Evolutionary conservation across 1,139 yeast species (phyloP), one percentile per base, ranked within the genome.

Genomic region (Lodderomyces parapsilosis): DNA sequence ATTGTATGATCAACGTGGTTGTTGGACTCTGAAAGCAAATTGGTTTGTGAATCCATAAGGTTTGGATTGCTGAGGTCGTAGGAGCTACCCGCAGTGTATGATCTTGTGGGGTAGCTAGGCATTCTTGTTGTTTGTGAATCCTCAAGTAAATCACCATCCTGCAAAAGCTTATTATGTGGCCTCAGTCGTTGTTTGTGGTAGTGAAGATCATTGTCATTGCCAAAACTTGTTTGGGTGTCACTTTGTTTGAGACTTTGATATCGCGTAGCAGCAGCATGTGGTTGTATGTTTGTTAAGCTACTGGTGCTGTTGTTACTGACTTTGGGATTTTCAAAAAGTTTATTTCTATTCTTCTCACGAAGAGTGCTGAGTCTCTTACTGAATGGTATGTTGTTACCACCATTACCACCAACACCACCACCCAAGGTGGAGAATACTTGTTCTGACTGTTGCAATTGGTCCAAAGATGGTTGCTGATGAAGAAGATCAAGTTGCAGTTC

Each of bases 371-470:
- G 23, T 25, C 47, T 39, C 22, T 27, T 38, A 18, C 38, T 36
- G 9, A 33, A 22, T 4, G 24, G 22, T 2, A 19, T 4, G 27
- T 25, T 39, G 19, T 41, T 36, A 9, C 34, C 36, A n/a, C n/a
- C n/a, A n/a, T n/a, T n/a, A n/a, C n/a, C n/a, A n/a, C n/a, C n/a
- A n/a, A n/a, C n/a, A n/a, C n/a, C n/a, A n/a, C n/a, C n/a, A 6
- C 41, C 33, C 27, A 41, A 41, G 8, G 49, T 43, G 3, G 47
- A 44, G 22, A 42, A 42, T 4, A 42, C 15, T 18, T 38, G 38
- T 24, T 38, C 37, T 22, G 18, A 19, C 31, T 34, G 42, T 24
- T 39, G 42, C 15, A 40, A 27, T n/a, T 40, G 42, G 14, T 40
- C 39, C 19, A 25, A 40, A 10, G 42, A 35, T 6, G 34, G 35